Conservation (phyloP, 1,139 yeast species). For the Taphrina communis region DNA sequence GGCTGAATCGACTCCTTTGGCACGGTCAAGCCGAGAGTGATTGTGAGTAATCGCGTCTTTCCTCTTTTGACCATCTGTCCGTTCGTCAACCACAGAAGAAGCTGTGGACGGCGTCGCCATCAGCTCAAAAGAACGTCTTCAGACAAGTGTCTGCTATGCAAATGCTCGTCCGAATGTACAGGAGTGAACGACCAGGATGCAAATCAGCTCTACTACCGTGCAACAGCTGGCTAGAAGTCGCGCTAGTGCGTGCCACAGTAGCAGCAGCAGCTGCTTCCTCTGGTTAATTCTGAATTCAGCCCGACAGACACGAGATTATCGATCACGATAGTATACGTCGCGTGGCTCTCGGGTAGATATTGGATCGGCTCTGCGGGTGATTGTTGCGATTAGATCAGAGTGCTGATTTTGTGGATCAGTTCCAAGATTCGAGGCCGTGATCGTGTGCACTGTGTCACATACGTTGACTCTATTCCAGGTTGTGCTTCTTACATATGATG, state of each 20-base stretch:
- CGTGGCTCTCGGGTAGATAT: background rate
- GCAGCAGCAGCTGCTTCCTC: background rate
- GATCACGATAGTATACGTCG: background rate
- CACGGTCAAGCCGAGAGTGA: constrained; percentile 23
- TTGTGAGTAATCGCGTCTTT: constrained; percentile 35
- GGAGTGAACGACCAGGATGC: background rate
- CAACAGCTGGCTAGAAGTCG: constrained; percentile 3
- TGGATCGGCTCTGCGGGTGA: no score
- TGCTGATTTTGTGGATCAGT: no score
- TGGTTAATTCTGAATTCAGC: background rate
- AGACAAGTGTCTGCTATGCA: background rate
- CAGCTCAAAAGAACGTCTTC: background rate
- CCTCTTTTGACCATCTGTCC: constrained; percentile 30
- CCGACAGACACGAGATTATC: background rate
- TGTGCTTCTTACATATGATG: no score
- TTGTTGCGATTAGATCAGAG: no score
- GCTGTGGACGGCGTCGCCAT: constrained; percentile 32
- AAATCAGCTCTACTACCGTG: background rate
- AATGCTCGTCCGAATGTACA: background rate
- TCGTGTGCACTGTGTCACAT: no score
- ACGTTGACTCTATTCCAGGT: no score
- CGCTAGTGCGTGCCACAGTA: constrained; percentile 1
- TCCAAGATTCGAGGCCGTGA: no score
- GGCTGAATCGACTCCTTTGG: constrained; percentile 65
- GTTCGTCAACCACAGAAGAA: constrained; percentile 27